phyloP scores from a whole-genome alignment of 495 filamentous ascomycete species.

The Cenococcum geophilum region DNA sequence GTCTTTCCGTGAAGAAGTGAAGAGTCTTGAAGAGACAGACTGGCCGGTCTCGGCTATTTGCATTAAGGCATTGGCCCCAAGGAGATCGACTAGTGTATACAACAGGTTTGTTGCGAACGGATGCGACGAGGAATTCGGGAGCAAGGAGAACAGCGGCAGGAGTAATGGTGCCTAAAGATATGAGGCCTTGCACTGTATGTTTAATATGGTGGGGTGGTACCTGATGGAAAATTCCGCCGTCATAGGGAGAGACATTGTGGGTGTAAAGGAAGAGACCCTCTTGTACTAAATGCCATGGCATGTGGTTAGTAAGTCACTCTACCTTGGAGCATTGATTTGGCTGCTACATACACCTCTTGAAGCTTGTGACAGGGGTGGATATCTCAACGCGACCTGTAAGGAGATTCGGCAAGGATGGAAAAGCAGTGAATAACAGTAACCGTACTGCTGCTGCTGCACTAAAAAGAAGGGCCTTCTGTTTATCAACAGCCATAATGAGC shows the following conservation, averaged over 20 bases:
- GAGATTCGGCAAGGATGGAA: constrained; percentile 78
- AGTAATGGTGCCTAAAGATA: constrained; percentile 68
- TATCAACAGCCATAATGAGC: constrained; percentile 55
- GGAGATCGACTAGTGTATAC: constrained; percentile 73
- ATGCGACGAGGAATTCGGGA: constrained; percentile 59
- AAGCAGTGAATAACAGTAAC: constrained; percentile 69
- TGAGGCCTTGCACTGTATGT: neutral
- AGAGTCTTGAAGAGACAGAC: constrained; percentile 62
- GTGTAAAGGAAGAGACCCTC: constrained; percentile 95
- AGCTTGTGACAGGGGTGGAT: constrained; percentile 93
- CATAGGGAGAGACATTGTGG: constrained; percentile 93
- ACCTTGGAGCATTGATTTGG: neutral
- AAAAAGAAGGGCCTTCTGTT: constrained; percentile 70
- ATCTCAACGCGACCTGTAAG: constrained; percentile 90
- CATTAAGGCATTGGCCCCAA: constrained; percentile 76
- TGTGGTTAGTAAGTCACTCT: neutral
- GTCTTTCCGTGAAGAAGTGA: constrained; percentile 69
- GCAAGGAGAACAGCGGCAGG: constrained; percentile 80
- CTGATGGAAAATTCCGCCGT: constrained; percentile 96
- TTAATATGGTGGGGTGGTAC: constrained; percentile 35
- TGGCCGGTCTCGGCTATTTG: constrained; percentile 79
- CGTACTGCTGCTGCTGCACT: constrained; percentile 69
- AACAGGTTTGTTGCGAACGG: constrained; percentile 71
- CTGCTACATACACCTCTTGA: constrained; percentile 74
- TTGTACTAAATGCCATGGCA: constrained; percentile 56